Base-by-base conservation (phyloP, 768 basidiomycete genomes). In the Bullera alba region DNA sequence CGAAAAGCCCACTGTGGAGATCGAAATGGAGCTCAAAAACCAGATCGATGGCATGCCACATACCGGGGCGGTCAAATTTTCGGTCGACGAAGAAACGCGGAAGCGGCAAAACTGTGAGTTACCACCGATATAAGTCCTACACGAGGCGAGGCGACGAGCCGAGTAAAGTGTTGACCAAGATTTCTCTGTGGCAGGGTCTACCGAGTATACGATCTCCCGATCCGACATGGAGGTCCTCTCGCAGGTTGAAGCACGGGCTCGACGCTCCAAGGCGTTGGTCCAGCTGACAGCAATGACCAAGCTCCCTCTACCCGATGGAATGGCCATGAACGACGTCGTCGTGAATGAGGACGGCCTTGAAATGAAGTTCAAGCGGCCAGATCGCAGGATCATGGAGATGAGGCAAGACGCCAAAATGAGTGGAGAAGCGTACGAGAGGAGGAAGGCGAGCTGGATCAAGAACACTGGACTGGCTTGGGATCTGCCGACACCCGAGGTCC, bases 191-290 rank as follows among this genome's bases (percentile, higher is more conserved):
- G 16, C 55, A 87, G 86, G 85, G 85, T 76, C 75, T 0, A 57
- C 82, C 19, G 76, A 79, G 12, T 89, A 83, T 76, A 74, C 75
- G 30, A 73, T 87, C 35, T 70, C 72, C 7, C 50, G 51, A 36
- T 48, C 52, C n/a, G 23, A 28, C 2, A 46, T 50, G 29, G 52
- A 45, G 25, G 48, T 44, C 12, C 19, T 51, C 10, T 48, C 44
- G 5, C 32, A 56, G 21, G 10, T 28, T 2, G 35, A 30, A 10
- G 57, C 61, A n/a, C 55, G 56, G 3, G 34, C 34, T 22, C 54
- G 44, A 5, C 36, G 59, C 4, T 21, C 36, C 26, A 21, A 27
- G 8, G 39, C 53, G 22, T 49, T 51, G 15, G 36, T 51, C 29
- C 48, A 54, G 39, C 23, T 60, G 21, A 42, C 34, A 5, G 54